A percentile compares a stretch with the other conserved stretches of the same genome.
phyloP scores from a whole-genome alignment of 768 basidiomycete genomes.

The Pisolithus orientalis region DNA sequence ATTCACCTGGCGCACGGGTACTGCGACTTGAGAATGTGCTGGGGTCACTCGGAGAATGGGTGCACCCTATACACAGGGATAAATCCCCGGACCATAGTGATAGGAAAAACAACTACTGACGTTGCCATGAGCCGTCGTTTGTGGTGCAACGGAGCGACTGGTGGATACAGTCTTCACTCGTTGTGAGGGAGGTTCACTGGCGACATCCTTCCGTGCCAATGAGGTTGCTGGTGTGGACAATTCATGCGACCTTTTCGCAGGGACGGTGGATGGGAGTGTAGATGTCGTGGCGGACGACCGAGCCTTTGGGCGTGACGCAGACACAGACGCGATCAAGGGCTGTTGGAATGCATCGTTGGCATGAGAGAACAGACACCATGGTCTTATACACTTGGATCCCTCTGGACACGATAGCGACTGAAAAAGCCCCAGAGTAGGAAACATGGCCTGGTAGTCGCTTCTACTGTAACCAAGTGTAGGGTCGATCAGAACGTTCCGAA shows the following conservation, averaged over 20 bases:
- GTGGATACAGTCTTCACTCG: slow-evolving; percentile 48
- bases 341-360: slow-evolving; percentile 29
- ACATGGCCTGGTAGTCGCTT: slow-evolving; percentile 39
- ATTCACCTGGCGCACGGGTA: slow-evolving; percentile 68
- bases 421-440: slow-evolving; percentile 56
- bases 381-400: slow-evolving; percentile 37
- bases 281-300: slow-evolving; percentile 5
- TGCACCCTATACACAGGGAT: slow-evolving; percentile 38
- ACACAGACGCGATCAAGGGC: slow-evolving; percentile 10
- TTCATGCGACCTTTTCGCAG: slow-evolving; percentile 45
- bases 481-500: background rate
- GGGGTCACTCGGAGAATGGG: slow-evolving; percentile 64
- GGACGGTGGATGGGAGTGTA: slow-evolving; percentile 28
- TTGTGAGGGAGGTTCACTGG: slow-evolving; percentile 54
- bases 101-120: slow-evolving; percentile 9
- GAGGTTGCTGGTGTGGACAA: slow-evolving; percentile 22
- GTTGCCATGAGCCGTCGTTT: slow-evolving; percentile 32
- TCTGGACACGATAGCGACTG: slow-evolving; percentile 56
- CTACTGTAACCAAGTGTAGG: background rate
- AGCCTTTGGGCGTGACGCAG: slow-evolving; percentile 3
- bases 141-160: slow-evolving; percentile 37
- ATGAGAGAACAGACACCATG: slow-evolving; percentile 67
- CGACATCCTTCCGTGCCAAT: slow-evolving; percentile 11
- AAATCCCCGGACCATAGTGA: background rate
- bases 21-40: slow-evolving; percentile 61